These are phyloP conservation scores for Saccharomycopsis microspora DNA, from an alignment of 805 yeast genomes.

Conservation along the genomic window DNA sequence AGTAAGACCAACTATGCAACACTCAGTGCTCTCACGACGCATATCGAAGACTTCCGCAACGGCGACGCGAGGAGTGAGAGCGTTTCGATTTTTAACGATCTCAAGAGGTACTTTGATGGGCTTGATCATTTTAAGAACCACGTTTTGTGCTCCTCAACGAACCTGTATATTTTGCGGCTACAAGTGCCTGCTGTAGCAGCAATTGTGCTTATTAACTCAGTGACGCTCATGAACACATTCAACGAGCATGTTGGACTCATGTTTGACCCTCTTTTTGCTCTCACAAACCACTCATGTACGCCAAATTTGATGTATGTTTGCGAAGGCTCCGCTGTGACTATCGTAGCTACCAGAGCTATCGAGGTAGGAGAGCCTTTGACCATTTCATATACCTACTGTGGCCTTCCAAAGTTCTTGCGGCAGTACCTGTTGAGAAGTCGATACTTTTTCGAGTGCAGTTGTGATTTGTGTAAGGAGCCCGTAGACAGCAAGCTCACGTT, in stretches of 20 bases:
- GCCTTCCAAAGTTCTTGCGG: conserved; percentile 23
- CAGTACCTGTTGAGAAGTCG: conserved; percentile 19
- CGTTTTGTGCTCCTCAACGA: background rate
- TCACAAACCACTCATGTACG: conserved; percentile 31
- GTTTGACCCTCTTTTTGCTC: conserved; percentile 27
- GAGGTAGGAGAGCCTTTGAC: conserved; percentile 21
- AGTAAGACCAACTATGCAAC: conserved; percentile 2
- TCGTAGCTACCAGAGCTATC: conserved; percentile 20
- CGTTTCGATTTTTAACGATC: background rate
- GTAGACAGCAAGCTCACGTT: conserved; percentile 23
- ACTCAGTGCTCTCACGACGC: conserved; percentile 5
- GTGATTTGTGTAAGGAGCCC: conserved; percentile 20
- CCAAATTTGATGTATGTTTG: conserved; percentile 25
- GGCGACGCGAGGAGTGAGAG: background rate
- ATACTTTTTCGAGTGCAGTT: conserved; percentile 27
- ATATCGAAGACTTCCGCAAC: background rate
- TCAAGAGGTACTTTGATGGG: background rate
- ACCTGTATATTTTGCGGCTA: background rate
- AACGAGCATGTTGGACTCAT: conserved; percentile 24
- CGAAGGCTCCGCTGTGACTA: conserved; percentile 16
- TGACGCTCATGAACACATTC: conserved; percentile 20
- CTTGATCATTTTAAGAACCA: background rate
- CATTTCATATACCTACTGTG: conserved; percentile 23
- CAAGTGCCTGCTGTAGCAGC: background rate
- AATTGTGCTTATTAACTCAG: conserved; percentile 23